Percentiles rank a stretch among this genome's conserved stretches.
Conservation (phyloP, 2,329 filamentous ascomycete genomes). For the Ophiostoma sp. region DNA sequence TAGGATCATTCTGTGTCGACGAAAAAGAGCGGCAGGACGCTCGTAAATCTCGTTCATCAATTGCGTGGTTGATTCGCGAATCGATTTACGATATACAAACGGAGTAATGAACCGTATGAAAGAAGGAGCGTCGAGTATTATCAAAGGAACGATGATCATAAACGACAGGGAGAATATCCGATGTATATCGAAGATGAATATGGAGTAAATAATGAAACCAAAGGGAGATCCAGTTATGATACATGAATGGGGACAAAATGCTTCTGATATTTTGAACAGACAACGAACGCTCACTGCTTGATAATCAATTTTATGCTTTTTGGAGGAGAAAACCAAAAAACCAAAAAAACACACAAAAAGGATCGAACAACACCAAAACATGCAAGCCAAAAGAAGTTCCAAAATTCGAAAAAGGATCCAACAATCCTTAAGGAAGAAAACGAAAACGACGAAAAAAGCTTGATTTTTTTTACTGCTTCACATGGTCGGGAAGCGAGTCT, state of each 20-base stretch:
- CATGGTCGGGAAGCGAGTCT: slow-evolving; percentile 20
- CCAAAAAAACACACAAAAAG: not conserved
- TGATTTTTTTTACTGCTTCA: not conserved
- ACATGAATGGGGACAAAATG: not conserved
- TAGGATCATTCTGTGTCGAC: not conserved
- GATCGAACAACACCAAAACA: not conserved
- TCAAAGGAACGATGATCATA: not conserved
- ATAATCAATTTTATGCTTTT: not conserved
- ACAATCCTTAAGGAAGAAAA: not conserved
- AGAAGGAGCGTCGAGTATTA: not conserved
- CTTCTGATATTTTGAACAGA: not conserved
- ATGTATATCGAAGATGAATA: not conserved
- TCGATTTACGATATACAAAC: not conserved
- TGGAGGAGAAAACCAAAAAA: not conserved
- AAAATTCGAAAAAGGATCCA: not conserved
- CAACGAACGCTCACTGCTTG: not conserved
- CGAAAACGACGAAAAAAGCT: too few species aligned
- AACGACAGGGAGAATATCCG: not conserved
- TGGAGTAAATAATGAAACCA: not conserved
- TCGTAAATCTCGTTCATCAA: not conserved
- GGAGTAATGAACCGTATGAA: not conserved
- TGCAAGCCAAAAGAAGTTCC: not conserved
- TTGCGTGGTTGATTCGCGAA: not conserved
- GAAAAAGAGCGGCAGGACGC: not conserved
- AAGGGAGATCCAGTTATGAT: not conserved